A percentile compares a stretch with the other conserved stretches of the same genome.
These are phyloP conservation scores for Scleromitrula shiraiana DNA, from an alignment of 2,329 filamentous ascomycete species.

Conservation along the genomic window DNA sequence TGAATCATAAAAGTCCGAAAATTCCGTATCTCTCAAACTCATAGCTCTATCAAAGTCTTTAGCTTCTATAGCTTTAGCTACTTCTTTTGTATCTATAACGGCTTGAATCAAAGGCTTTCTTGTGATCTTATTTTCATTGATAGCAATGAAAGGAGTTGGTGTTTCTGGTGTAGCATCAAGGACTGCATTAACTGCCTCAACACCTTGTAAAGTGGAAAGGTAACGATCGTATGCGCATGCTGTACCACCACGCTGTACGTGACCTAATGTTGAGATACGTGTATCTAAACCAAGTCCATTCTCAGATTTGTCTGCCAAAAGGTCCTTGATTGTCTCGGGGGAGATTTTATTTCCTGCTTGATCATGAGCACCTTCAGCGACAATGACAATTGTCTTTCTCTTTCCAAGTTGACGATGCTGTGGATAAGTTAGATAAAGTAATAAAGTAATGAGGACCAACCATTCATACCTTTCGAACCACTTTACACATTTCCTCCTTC, in stretches of 20 bases:
- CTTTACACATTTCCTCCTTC: constrained; percentile 77
- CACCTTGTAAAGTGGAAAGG: constrained; percentile 85
- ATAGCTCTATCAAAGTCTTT: constrained; percentile 87
- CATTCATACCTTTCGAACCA: constrained; percentile 58
- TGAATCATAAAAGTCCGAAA: constrained; percentile 82
- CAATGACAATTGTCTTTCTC: constrained; percentile 95
- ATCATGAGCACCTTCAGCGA: constrained; percentile 91
- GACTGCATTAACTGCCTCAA: constrained; percentile 88
- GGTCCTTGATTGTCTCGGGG: constrained; percentile 72
- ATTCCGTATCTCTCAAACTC: constrained; percentile 83
- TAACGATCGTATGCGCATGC: constrained; percentile 93
- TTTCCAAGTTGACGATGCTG: constrained; percentile 84
- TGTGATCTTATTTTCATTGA: constrained; percentile 96
- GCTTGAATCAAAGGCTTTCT: constrained; percentile 84
- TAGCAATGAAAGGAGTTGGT: constrained; percentile 89
- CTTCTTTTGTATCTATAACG: constrained; percentile 76
- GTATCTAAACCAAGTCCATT: constrained; percentile 78
- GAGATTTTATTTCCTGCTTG: constrained; percentile 75
- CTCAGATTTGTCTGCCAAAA: constrained; percentile 69
- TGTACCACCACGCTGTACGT: constrained; percentile 91
- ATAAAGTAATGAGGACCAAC: background rate
- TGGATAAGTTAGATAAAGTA: constrained; percentile 17
- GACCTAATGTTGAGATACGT: constrained; percentile 86
- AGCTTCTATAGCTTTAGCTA: constrained; percentile 70
- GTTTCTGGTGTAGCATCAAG: constrained; percentile 83